A percentile compares a stretch with the other conserved stretches of the same genome.
Evolutionary conservation across 768 basidiomycete genomes (phyloP).

Genomic region (Leccinum imitatum): DNA sequence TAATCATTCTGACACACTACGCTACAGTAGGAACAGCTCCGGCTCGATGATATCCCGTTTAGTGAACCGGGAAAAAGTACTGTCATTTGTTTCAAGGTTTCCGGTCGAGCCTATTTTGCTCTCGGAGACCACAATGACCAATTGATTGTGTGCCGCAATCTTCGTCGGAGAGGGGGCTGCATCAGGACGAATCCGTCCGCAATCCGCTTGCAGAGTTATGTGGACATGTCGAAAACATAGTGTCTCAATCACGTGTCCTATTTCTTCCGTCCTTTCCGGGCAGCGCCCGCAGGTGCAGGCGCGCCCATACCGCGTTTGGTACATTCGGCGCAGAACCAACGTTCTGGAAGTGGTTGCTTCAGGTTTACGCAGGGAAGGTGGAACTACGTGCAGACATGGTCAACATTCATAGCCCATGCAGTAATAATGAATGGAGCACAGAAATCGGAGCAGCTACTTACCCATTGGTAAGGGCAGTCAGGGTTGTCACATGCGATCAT

Average conservation of each 20-base stretch:
- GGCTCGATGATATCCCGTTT: background rate
- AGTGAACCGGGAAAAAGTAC: background rate
- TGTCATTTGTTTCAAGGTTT: background rate
- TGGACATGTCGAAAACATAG: background rate
- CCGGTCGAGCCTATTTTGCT: background rate
- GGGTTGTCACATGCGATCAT: conserved; percentile 68
- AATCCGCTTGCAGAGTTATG: background rate
- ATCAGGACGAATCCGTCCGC: conserved; percentile 6
- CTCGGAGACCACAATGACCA: background rate
- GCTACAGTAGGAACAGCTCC: background rate
- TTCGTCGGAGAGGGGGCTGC: background rate
- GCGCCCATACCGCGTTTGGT: conserved; percentile 37
- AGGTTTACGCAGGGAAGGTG: conserved; percentile 61
- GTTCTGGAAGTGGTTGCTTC: conserved; percentile 54
- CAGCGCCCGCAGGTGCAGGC: conserved; percentile 24
- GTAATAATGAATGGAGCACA: conserved; percentile 3
- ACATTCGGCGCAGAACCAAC: conserved; percentile 62
- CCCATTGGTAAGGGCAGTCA: conserved; percentile 60
- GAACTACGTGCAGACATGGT: conserved; percentile 42
- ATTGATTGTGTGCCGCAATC: background rate
- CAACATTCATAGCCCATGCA: conserved; percentile 6
- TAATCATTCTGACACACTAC: background rate
- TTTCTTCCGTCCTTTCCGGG: conserved; percentile 45
- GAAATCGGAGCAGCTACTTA: conserved; percentile 33
- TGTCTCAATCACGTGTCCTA: conserved; percentile 16